These are phyloP conservation scores for Ceratobasidium sp. DNA, from an alignment of 1,284 basidiomycete species.

Conservation along the genomic window DNA sequence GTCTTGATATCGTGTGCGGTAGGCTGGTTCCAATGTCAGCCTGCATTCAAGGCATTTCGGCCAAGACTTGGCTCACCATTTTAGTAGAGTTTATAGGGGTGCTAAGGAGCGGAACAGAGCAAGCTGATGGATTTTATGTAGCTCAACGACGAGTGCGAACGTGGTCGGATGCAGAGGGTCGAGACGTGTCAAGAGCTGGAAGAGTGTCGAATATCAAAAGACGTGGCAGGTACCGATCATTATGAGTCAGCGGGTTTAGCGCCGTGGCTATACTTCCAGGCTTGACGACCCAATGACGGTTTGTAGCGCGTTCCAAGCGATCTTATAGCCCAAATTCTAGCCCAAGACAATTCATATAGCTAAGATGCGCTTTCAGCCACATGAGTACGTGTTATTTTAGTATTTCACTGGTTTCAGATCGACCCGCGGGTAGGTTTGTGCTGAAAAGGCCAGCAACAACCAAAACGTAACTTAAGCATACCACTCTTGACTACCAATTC, in stretches of 20 bases:
- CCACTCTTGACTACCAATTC: no score
- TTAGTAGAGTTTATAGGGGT: background rate
- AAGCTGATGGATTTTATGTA: conserved; percentile 20
- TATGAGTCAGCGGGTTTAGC: conserved; percentile 6
- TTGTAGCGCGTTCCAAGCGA: no score
- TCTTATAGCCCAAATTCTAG: no score
- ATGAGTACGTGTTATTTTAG: no score
- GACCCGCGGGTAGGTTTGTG: no score
- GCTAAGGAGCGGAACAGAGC: background rate
- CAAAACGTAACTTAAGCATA: no score
- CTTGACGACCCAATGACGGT: no score
- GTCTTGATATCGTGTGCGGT: conserved; percentile 83
- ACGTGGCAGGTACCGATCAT: conserved; percentile 38
- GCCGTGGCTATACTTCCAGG: conserved; percentile 35
- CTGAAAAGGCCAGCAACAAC: no score
- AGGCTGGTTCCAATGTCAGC: conserved; percentile 54
- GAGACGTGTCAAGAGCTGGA: conserved; percentile 38
- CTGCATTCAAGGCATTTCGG: background rate
- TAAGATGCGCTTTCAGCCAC: no score
- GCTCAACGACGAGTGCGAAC: conserved; percentile 5
- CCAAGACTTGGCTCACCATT: background rate
- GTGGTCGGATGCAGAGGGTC: conserved; percentile 34
- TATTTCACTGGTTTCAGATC: no score
- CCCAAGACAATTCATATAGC: no score
- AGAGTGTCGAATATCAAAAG: conserved; percentile 29